Evolutionary conservation across 129 eudicot genomes (phyloP).

Genomic region (Lonicera japonica): DNA sequence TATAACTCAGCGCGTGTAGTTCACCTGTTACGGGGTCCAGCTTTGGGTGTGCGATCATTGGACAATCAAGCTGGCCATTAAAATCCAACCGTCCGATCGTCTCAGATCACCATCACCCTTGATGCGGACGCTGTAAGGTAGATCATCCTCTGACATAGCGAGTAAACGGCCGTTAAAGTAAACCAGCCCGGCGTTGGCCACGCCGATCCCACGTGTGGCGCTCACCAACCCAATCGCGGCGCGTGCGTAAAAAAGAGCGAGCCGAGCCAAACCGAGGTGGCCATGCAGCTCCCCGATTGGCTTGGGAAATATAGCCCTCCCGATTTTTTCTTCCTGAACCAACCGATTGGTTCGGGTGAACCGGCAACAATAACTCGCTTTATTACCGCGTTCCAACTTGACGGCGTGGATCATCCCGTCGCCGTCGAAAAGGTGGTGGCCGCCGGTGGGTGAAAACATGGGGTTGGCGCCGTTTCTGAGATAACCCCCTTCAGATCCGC

Average conservation of each 20-base stretch:
- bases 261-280: conserved; percentile 61
- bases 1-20: conserved; percentile 47
- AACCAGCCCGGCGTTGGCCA: conserved; percentile 72
- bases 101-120: conserved; percentile 46
- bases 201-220: conserved; percentile 38
- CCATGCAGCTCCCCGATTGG: conserved; percentile 87
- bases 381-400: conserved; percentile 25
- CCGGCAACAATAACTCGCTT: conserved; percentile 56
- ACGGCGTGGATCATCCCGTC: conserved; percentile 92
- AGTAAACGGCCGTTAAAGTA: conserved; percentile 62
- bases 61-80: conserved; percentile 46
- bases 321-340: conserved; percentile 34
- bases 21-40: conserved; percentile 70
- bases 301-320: conserved; percentile 54
- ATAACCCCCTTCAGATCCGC: conserved; percentile 42
- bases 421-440: conserved; percentile 67
- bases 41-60: conserved; percentile 80
- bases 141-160: conserved; percentile 90
- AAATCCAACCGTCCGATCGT: conserved; percentile 68
- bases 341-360: conserved; percentile 57
- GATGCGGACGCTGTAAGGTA: conserved; percentile 54
- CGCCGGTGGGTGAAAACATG: conserved; percentile 33
- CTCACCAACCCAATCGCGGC: conserved; percentile 40
- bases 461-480: conserved; percentile 75
- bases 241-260: conserved; percentile 47